A percentile compares a stretch with the other conserved stretches of the same genome.
phyloP scores from a whole-genome alignment of 306 rosid genomes.

The Elaeagnus macrophylla region DNA sequence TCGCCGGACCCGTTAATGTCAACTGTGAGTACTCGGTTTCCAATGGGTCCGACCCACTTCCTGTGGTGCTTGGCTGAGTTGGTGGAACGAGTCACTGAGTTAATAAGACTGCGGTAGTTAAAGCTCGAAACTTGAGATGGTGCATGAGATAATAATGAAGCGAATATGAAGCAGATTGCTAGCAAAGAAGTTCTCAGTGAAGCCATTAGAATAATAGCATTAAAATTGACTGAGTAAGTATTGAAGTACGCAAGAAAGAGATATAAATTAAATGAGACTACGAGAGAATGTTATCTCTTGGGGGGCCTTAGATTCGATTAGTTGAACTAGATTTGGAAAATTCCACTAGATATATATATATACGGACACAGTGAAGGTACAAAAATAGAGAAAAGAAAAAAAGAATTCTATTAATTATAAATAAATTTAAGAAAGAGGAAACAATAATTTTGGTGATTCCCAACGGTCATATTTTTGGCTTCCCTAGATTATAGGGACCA shows the following conservation, averaged over 20 bases:
- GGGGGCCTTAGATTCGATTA: background rate
- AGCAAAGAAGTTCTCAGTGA: slow-evolving; percentile 1
- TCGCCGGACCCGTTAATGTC: slow-evolving; percentile 48
- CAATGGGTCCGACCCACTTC: slow-evolving; percentile 58
- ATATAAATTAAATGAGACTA: slow-evolving; percentile 13
- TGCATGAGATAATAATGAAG: slow-evolving; percentile 20
- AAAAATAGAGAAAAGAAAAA: slow-evolving; percentile 9
- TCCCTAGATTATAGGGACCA: slow-evolving; percentile 5
- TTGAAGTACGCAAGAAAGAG: background rate
- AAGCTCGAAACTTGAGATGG: slow-evolving; percentile 6
- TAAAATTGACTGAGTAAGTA: slow-evolving; percentile 5
- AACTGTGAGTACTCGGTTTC: slow-evolving; percentile 49
- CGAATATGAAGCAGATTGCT: slow-evolving; percentile 6
- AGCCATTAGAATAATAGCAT: slow-evolving; percentile 31
- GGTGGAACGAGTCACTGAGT: slow-evolving; percentile 7
- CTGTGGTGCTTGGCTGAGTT: slow-evolving; percentile 12
- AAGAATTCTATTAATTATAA: slow-evolving; percentile 4
- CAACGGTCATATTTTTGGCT: slow-evolving; percentile 45
- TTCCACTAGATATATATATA: background rate
- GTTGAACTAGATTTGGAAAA: background rate
- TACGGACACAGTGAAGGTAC: background rate
- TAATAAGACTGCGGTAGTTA: background rate
- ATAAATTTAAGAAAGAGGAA: background rate
- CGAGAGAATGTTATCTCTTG: background rate
- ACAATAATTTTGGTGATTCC: slow-evolving; percentile 6